Percentiles rank a stretch among this genome's conserved stretches.
phyloP scores from a whole-genome alignment of 1,284 basidiomycete species.

The Austroboletus niveus region DNA sequence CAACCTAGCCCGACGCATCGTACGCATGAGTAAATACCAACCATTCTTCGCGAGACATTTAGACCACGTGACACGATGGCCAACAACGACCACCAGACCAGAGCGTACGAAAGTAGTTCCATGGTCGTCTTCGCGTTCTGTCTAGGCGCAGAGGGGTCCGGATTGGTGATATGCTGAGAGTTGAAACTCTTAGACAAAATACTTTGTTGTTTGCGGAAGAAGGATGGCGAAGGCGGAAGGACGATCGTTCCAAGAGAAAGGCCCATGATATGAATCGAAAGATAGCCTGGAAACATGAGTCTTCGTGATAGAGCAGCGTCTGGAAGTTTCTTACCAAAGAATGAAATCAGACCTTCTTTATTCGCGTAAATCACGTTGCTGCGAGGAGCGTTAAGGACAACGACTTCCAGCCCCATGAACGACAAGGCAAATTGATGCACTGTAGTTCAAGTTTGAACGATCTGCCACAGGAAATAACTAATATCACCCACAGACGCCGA shows the following conservation, averaged over 20 bases:
- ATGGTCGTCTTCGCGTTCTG: conserved; percentile 71
- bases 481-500: conserved; percentile 57
- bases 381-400: conserved; percentile 65
- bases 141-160: conserved; percentile 34
- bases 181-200: conserved; percentile 9
- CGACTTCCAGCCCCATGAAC: conserved; percentile 53
- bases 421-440: conserved; percentile 72
- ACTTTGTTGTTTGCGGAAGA: conserved; percentile 54
- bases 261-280: conserved; percentile 87
- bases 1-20: neutral
- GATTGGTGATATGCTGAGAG: conserved; percentile 13
- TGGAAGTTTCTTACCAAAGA: conserved; percentile 54
- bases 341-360: conserved; percentile 87
- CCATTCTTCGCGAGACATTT: conserved; percentile 76
- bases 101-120: conserved; percentile 74
- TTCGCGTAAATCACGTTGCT: conserved; percentile 73
- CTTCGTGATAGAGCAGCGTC: neutral
- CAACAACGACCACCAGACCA: conserved; percentile 75
- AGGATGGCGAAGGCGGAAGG: conserved; percentile 74
- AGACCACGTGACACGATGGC: conserved; percentile 40
- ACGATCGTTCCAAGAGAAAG: conserved; percentile 80
- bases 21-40: conserved; percentile 35
- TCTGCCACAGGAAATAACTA: neutral
- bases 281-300: conserved; percentile 64
- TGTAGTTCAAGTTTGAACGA: conserved; percentile 27